phyloP scores from a whole-genome alignment of 2,329 filamentous ascomycete species.

The Ophiosphaerella korrae region DNA sequence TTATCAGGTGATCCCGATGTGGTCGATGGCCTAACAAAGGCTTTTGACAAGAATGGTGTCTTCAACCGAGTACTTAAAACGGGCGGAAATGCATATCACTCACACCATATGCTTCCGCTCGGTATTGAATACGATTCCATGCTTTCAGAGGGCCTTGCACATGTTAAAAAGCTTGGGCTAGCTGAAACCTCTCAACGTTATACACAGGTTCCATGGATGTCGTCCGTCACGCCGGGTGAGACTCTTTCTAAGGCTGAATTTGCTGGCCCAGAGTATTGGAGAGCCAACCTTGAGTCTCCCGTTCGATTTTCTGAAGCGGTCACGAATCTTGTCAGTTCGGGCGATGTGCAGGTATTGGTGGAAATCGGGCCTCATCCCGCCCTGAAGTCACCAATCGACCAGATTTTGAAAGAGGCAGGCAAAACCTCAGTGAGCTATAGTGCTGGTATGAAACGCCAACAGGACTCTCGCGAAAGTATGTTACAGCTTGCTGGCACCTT shows the following conservation, averaged over 20 bases:
- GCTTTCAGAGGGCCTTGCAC: too few relatives aligned
- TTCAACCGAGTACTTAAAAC: conserved; percentile 21
- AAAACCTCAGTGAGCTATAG: not conserved
- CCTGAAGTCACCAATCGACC: conserved; percentile 8
- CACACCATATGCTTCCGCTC: conserved; percentile 8
- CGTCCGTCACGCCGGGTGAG: not conserved
- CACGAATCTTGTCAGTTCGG: not conserved
- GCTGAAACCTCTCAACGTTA: not conserved
- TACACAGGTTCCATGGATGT: not conserved
- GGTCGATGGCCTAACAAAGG: not conserved
- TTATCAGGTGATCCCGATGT: conserved; percentile 31
- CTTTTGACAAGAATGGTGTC: conserved; percentile 7
- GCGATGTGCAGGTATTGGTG: not conserved
- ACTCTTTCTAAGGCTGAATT: not conserved
- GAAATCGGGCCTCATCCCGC: conserved; percentile 16
- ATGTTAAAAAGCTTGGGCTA: too few relatives aligned
- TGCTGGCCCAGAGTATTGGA: conserved; percentile 11
- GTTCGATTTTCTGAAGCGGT: conserved; percentile 9
- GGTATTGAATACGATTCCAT: conserved; percentile 14
- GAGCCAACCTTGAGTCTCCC: conserved; percentile 14
- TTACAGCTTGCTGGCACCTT: not conserved
- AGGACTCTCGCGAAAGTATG: too few relatives aligned
- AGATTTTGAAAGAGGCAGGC: conserved; percentile 6
- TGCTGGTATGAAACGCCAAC: too few relatives aligned
- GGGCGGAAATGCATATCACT: conserved; percentile 54